Evolutionary conservation across 2,329 filamentous ascomycete species (phyloP).

Genomic region (Talaromyces piceae): DNA sequence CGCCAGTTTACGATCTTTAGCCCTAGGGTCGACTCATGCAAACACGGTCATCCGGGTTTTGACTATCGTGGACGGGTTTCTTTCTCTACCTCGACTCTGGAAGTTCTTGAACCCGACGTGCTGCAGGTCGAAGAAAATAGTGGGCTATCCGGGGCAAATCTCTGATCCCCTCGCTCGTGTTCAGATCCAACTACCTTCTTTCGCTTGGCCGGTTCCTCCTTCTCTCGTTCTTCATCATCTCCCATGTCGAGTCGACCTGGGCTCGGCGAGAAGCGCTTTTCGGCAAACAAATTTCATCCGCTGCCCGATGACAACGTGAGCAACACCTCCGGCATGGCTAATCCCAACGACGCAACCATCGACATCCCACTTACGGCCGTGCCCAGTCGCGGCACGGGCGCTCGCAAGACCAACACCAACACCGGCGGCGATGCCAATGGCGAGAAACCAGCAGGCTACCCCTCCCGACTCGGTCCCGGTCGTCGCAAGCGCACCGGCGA

Average conservation of each 20-base stretch:
- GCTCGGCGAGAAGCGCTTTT: constrained; percentile 35
- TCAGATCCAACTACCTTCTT: not conserved
- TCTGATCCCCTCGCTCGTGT: not conserved
- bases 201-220: not conserved
- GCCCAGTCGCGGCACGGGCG: constrained; percentile 39
- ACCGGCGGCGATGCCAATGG: constrained; percentile 17
- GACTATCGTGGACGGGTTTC: too few relatives aligned
- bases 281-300: constrained; percentile 39
- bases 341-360: constrained; percentile 48
- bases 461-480: constrained; percentile 17
- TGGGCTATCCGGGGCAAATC: too few relatives aligned
- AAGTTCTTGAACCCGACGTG: too few relatives aligned
- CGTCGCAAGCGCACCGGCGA: constrained; percentile 27
- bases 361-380: constrained; percentile 56
- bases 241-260: constrained; percentile 30
- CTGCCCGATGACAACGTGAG: constrained; percentile 25
- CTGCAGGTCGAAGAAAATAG: too few relatives aligned
- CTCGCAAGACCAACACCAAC: constrained; percentile 31
- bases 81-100: too few relatives aligned
- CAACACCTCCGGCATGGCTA: constrained; percentile 34
- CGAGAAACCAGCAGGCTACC: constrained; percentile 21
- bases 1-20: not conserved
- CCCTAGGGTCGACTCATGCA: not conserved
- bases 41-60: not conserved
- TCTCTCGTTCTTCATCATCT: not conserved